phyloP scores from a whole-genome alignment of 179 eudicot genomes.

The Carnegiea gigantea region DNA sequence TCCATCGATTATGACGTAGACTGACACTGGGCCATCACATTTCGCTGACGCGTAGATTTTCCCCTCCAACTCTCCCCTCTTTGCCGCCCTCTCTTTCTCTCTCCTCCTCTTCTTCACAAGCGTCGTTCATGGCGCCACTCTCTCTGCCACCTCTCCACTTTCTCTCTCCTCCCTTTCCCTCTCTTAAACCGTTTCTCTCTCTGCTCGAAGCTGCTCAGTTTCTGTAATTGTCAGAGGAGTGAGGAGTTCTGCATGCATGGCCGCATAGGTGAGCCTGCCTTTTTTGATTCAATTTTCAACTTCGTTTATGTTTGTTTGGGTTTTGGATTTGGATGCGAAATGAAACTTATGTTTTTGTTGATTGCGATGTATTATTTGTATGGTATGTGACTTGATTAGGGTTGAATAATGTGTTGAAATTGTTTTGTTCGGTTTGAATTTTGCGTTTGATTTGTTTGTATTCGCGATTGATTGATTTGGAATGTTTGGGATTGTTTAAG shows the following conservation, averaged over 20 bases:
- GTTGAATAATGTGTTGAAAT: neutral
- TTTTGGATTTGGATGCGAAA: constrained; percentile 7
- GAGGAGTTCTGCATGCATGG: constrained; percentile 2
- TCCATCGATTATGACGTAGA: neutral
- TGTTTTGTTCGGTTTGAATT: neutral
- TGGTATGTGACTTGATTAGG: too few species aligned
- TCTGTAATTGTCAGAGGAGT: constrained; percentile 21
- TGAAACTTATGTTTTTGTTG: neutral
- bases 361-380: neutral
- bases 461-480: neutral
- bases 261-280: neutral
- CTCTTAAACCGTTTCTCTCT: neutral
- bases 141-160: constrained; percentile 23
- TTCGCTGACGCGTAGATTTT: constrained; percentile 14
- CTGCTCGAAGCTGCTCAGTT: neutral
- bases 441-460: neutral
- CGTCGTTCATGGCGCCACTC: constrained; percentile 19
- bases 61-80: too few species aligned
- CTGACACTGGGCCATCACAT: neutral
- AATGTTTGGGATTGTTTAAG: neutral
- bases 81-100: neutral
- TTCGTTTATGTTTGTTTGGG: neutral
- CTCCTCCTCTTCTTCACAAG: constrained; percentile 17
- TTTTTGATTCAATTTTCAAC: neutral
- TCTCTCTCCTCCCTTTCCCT: neutral